phyloP scores from a whole-genome alignment of 2,329 filamentous ascomycete genomes.

The Colletotrichum liaoningense region DNA sequence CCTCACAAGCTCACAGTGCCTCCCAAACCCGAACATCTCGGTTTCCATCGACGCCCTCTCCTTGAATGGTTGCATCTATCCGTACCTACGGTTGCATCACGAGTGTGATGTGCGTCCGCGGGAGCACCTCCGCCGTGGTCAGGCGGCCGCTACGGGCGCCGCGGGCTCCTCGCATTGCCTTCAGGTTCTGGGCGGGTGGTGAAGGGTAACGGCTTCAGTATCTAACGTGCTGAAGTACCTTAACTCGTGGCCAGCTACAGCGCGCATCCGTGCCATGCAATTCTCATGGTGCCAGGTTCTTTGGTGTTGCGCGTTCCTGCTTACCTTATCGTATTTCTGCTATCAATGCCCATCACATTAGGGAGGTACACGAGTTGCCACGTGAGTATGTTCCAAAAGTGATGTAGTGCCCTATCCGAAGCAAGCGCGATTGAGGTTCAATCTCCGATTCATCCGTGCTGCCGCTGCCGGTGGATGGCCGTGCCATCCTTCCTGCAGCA shows the following conservation, averaged over 20 bases:
- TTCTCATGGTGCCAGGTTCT: background rate
- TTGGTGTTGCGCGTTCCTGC: background rate
- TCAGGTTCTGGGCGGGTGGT: no score
- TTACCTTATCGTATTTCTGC: background rate
- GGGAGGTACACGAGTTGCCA: background rate
- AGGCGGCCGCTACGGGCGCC: slow-evolving; percentile 2
- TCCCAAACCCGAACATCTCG: background rate
- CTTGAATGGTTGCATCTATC: background rate
- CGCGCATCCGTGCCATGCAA: slow-evolving; percentile 7
- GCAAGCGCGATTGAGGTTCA: background rate
- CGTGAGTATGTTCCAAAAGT: no score
- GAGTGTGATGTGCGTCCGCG: background rate
- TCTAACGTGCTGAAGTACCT: no score
- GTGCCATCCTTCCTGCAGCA: slow-evolving; percentile 27
- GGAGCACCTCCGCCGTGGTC: background rate
- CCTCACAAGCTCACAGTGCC: background rate
- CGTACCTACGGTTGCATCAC: background rate
- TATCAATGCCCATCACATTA: background rate
- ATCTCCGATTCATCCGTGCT: slow-evolving; percentile 34
- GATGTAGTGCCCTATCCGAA: background rate
- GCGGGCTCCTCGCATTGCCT: slow-evolving; percentile 9
- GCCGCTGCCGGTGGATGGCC: background rate
- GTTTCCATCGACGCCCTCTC: background rate
- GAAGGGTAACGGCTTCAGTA: background rate
- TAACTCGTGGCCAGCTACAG: background rate